Evolutionary conservation across 2,329 filamentous ascomycete genomes (phyloP), one percentile per base, ranked within the genome.

Genomic region (Sporothrix humicola): DNA sequence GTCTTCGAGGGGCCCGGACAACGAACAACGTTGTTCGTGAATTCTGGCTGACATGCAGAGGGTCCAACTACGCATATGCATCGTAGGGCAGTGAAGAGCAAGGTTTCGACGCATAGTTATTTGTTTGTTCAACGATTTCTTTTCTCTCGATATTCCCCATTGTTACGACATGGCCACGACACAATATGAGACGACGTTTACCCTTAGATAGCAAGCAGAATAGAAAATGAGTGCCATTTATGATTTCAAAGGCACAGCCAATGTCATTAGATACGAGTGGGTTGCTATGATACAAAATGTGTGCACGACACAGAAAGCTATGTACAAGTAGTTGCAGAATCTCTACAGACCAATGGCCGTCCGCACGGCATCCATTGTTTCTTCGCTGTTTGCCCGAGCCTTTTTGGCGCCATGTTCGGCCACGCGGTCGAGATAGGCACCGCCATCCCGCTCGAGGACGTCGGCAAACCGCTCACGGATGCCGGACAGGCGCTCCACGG

Each of bases 21-120:
- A 93, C 91, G 2, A 92, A 91, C 76, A 86, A 90, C 72, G 85
- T 92, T 0, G 88, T 93, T 2, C 87, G 88, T 74, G 90, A 93
- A 44, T 94, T 94, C 79, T 94, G 91, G 90, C 82, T 93, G n/a
- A 85, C 86, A 1, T 91, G 90, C 75, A 85, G 91, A 75, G 88
- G 88, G 7, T 85, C 86, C 0, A 89, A 84, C 77, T 91, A 90
- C 80, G 84, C 88, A 9, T 91, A 91, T 80, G 86, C 84, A 68
- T 90, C 88, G 13, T 76, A 73, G 26, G 23, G 5, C 6, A 20
- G 20, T 50, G 42, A 12, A 37, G 20, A 13, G 52, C 8, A 23
- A 23, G 10, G 31, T 44, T 20, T 17, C 6, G 42, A 23, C 20
- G 12, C 42, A 9, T 23, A 2, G 42, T 46, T 65, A 17, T 65